These are phyloP conservation scores for Pseudocercospora macadamiae DNA, from an alignment of 2,329 filamentous ascomycete genomes.

Conservation along the genomic window DNA sequence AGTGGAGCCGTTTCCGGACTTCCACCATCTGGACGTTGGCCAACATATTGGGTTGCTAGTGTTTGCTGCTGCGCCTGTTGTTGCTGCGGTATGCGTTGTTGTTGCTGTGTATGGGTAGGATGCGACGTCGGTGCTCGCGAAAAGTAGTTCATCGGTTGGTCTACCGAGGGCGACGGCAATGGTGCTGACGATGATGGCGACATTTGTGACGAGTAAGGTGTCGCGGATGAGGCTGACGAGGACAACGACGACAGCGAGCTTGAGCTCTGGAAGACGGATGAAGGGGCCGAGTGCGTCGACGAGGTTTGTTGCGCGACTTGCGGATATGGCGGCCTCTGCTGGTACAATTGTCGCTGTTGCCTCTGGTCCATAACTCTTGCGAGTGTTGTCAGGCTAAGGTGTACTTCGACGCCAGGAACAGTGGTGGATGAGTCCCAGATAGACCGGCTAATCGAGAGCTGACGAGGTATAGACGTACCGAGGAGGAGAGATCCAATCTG, in stretches of 20 bases:
- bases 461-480: slow-evolving; percentile 10
- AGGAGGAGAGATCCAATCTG: slow-evolving; percentile 6
- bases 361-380: slow-evolving; percentile 25
- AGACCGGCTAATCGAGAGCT: neutral
- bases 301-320: slow-evolving; percentile 31
- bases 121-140: slow-evolving; percentile 32
- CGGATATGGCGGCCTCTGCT: slow-evolving; percentile 40
- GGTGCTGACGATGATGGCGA: slow-evolving; percentile 35
- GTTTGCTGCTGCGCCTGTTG: slow-evolving; percentile 31
- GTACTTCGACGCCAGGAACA: neutral
- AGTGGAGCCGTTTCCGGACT: slow-evolving; percentile 60
- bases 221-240: slow-evolving; percentile 27
- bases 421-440: too few species aligned
- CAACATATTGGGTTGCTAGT: slow-evolving; percentile 27
- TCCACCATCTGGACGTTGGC: slow-evolving; percentile 37
- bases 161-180: slow-evolving; percentile 36
- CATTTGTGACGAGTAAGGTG: slow-evolving; percentile 39
- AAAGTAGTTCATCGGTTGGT: slow-evolving; percentile 38
- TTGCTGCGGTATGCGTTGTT: slow-evolving; percentile 31
- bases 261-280: slow-evolving; percentile 45
- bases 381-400: neutral
- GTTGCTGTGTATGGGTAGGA: slow-evolving; percentile 37
- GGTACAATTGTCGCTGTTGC: slow-evolving; percentile 33
- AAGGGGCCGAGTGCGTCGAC: slow-evolving; percentile 27
- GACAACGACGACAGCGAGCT: slow-evolving; percentile 47